Evolutionary conservation across 2,329 filamentous ascomycete species (phyloP).

Genomic region (Botryotinia narcissicola): DNA sequence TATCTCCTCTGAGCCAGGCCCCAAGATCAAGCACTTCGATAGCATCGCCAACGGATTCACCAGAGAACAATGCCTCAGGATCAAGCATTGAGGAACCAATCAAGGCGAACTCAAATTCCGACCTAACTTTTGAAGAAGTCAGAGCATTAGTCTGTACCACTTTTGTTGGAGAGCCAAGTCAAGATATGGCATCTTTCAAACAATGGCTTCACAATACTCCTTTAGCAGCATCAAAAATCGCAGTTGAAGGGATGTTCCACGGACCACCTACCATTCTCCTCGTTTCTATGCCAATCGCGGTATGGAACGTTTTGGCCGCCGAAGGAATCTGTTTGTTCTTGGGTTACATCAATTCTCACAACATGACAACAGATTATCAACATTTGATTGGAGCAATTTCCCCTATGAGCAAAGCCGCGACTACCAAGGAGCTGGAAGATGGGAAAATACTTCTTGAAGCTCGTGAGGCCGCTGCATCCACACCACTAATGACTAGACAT

Average conservation of each 20-base stretch:
- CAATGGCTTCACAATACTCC: slow-evolving; percentile 63
- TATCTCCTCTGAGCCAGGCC: slow-evolving; percentile 43
- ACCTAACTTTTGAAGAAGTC: slow-evolving; percentile 60
- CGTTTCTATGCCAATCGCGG: slow-evolving; percentile 62
- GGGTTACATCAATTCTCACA: slow-evolving; percentile 64
- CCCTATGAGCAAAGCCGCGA: slow-evolving; percentile 43
- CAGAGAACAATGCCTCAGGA: slow-evolving; percentile 31
- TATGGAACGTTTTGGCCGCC: slow-evolving; percentile 64
- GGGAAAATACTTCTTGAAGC: slow-evolving; percentile 53
- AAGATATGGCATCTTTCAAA: slow-evolving; percentile 64
- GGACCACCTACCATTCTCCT: slow-evolving; percentile 64
- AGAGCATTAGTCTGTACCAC: slow-evolving; percentile 66
- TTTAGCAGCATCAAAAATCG: slow-evolving; percentile 55
- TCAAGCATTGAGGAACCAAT: slow-evolving; percentile 29
- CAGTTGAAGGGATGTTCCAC: slow-evolving; percentile 66
- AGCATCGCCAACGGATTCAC: slow-evolving; percentile 33
- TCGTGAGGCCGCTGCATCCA: slow-evolving; percentile 38
- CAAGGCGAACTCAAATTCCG: slow-evolving; percentile 39
- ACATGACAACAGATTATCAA: slow-evolving; percentile 64
- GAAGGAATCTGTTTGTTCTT: slow-evolving; percentile 66
- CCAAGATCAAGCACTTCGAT: slow-evolving; percentile 38
- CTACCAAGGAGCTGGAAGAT: slow-evolving; percentile 55
- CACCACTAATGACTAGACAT: slow-evolving; percentile 43
- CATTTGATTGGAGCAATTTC: slow-evolving; percentile 50
- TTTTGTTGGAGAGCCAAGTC: slow-evolving; percentile 62